Evolutionary conservation across 768 basidiomycete species (phyloP), one percentile per base, ranked within the genome.

Genomic region (Favolaschia claudopus): DNA sequence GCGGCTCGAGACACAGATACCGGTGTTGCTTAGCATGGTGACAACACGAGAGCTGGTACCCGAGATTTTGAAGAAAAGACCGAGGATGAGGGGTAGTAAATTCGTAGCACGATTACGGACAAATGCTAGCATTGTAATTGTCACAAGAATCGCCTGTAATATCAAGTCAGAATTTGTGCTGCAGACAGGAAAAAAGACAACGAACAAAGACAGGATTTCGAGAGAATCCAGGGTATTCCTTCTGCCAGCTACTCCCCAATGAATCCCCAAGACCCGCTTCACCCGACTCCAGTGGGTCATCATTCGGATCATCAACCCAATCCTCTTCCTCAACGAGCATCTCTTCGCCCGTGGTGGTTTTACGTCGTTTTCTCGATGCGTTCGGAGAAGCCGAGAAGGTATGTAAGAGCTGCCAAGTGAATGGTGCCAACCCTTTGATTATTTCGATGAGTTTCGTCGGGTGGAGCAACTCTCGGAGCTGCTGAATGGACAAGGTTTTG

Each of bases 1-100:
- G 12, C 32, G 27, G 1, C 50, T 47, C 14, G 72, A 73, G 7
- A 72, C 67, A 24, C 58, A 70, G 7, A 66, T 31, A 9, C 70
- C n/a, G n/a, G n/a, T n/a, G n/a, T n/a, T n/a, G n/a, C n/a, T n/a
- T n/a, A n/a, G n/a, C n/a, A n/a, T n/a, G n/a, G n/a, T n/a, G n/a
- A n/a, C n/a, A n/a, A n/a, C n/a, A n/a, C n/a, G n/a, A n/a, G n/a
- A n/a, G n/a, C n/a, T n/a, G n/a, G n/a, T n/a, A n/a, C n/a, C n/a
- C n/a, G n/a, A n/a, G n/a, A n/a, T n/a, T n/a, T n/a, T n/a, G n/a
- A n/a, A n/a, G n/a, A n/a, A n/a, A n/a, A n/a, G n/a, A n/a, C n/a
- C n/a, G n/a, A n/a, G n/a, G n/a, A n/a, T n/a, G n/a, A n/a, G n/a
- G n/a, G n/a, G n/a, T n/a, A n/a, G n/a, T n/a, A n/a, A n/a, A n/a